phyloP scores from a whole-genome alignment of 352 stramenopile genomes.

The Phytophthora brassicae region DNA sequence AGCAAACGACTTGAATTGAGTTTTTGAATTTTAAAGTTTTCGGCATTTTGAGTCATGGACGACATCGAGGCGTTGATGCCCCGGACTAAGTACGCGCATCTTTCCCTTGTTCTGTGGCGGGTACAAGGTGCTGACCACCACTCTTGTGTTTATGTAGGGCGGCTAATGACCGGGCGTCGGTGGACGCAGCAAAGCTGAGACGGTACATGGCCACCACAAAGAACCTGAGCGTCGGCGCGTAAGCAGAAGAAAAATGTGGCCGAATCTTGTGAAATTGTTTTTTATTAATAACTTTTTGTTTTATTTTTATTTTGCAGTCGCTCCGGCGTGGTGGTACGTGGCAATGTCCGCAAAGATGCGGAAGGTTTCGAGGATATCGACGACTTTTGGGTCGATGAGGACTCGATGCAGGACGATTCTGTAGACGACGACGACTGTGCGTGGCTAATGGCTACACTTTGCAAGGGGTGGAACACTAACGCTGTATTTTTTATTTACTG shows the following conservation, averaged over 20 bases:
- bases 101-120: not conserved
- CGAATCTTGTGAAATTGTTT: not conserved
- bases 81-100: slow-evolving; percentile 53
- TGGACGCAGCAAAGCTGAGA: slow-evolving; percentile 55
- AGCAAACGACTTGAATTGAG: slow-evolving; percentile 8
- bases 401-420: slow-evolving; percentile 40
- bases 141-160: slow-evolving; percentile 21
- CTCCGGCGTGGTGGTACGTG: slow-evolving; percentile 57
- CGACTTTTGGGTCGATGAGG: slow-evolving; percentile 83
- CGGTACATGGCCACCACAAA: slow-evolving; percentile 62
- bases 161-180: slow-evolving; percentile 42
- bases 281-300: slow-evolving; percentile 1
- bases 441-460: not conserved
- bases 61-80: slow-evolving; percentile 75
- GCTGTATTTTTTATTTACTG: not conserved
- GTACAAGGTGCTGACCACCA: not conserved
- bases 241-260: not conserved
- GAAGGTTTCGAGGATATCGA: slow-evolving; percentile 87
- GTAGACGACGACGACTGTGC: slow-evolving; percentile 40
- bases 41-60: slow-evolving; percentile 28
- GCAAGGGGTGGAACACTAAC: not conserved
- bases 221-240: slow-evolving; percentile 27
- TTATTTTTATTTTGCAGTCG: slow-evolving; percentile 29
- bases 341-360: slow-evolving; percentile 71
- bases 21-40: slow-evolving; percentile 14